These are phyloP conservation scores for Hyaloscypha finlandica DNA, from an alignment of 495 filamentous ascomycete species.

Conservation along the genomic window DNA sequence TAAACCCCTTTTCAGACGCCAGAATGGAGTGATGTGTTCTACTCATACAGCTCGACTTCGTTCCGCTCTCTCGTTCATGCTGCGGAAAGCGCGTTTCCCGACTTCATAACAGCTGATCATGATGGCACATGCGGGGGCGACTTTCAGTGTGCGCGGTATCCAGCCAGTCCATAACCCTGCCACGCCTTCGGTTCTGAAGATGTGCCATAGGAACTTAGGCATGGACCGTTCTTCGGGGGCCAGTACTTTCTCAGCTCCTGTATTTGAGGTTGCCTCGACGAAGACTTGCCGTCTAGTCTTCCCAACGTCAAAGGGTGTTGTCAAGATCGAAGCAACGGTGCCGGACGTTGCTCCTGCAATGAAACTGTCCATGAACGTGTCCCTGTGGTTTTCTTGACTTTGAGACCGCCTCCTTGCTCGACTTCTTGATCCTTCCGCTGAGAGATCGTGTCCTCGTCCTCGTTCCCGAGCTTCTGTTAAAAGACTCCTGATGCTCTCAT, in stretches of 20 bases:
- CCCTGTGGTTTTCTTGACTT: slow-evolving; percentile 59
- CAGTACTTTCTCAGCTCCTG: slow-evolving; percentile 31
- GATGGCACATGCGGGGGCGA: slow-evolving; percentile 96
- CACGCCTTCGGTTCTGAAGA: slow-evolving; percentile 81
- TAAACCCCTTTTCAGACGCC: slow-evolving; percentile 15
- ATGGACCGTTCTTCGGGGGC: slow-evolving; percentile 73
- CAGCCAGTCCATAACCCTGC: slow-evolving; percentile 86
- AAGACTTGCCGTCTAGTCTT: slow-evolving; percentile 92
- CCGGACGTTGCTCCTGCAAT: slow-evolving; percentile 81
- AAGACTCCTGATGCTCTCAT: slow-evolving; percentile 73
- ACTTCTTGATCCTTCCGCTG: slow-evolving; percentile 35
- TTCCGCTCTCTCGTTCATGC: slow-evolving; percentile 68
- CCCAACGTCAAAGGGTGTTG: slow-evolving; percentile 95
- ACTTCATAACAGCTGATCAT: slow-evolving; percentile 99
- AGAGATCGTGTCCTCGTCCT: slow-evolving; percentile 34
- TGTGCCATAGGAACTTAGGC: slow-evolving; percentile 79
- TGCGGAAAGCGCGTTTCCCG: slow-evolving; percentile 83
- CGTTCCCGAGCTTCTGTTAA: slow-evolving; percentile 65
- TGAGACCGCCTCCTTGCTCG: slow-evolving; percentile 48
- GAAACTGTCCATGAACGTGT: slow-evolving; percentile 85
- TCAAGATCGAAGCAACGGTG: slow-evolving; percentile 82
- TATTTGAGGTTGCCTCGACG: slow-evolving; percentile 45
- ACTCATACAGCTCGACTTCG: slow-evolving; percentile 26
- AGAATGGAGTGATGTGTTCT: slow-evolving; percentile 14
- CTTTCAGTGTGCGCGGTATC: slow-evolving; percentile 88